Evolutionary conservation across 257 asterid genomes (phyloP).

Genomic region (Solanum ossicruentum): DNA sequence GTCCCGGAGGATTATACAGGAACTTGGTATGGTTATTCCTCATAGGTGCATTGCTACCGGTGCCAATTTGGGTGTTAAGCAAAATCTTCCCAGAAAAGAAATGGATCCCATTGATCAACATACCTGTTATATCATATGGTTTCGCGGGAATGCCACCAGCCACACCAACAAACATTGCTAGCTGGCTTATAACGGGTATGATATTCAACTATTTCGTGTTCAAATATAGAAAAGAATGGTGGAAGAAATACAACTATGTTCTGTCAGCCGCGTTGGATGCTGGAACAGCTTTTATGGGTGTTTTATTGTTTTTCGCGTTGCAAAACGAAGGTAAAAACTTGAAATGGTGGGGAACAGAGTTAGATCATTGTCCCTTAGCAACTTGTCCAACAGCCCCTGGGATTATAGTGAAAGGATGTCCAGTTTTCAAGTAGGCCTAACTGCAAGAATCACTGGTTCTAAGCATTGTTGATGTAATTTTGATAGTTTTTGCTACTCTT

Average conservation of each 20-base stretch:
- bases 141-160: conserved; percentile 98
- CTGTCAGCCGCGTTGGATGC: conserved; percentile 91
- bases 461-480: not conserved
- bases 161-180: conserved; percentile 86
- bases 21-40: conserved; percentile 87
- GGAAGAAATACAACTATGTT: conserved; percentile 83
- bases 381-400: conserved; percentile 90
- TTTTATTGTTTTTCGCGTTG: conserved; percentile 57
- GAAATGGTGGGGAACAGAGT: conserved; percentile 88
- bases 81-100: conserved; percentile 64
- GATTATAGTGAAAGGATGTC: conserved; percentile 58
- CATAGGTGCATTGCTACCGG: conserved; percentile 70
- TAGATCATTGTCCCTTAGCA: conserved; percentile 85
- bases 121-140: conserved; percentile 78
- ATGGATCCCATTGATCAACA: conserved; percentile 81
- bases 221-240: conserved; percentile 67
- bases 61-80: conserved; percentile 83
- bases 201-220: conserved; percentile 79
- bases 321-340: conserved; percentile 57
- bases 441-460: not conserved
- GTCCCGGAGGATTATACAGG: conserved; percentile 60
- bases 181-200: conserved; percentile 75
- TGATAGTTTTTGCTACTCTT: not conserved
- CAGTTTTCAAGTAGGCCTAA: conserved; percentile 40
- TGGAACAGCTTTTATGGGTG: conserved; percentile 96